Evolutionary conservation across 1,139 yeast species (phyloP), one percentile per base, ranked within the genome.

Genomic region (Pneumocystis carinii): DNA sequence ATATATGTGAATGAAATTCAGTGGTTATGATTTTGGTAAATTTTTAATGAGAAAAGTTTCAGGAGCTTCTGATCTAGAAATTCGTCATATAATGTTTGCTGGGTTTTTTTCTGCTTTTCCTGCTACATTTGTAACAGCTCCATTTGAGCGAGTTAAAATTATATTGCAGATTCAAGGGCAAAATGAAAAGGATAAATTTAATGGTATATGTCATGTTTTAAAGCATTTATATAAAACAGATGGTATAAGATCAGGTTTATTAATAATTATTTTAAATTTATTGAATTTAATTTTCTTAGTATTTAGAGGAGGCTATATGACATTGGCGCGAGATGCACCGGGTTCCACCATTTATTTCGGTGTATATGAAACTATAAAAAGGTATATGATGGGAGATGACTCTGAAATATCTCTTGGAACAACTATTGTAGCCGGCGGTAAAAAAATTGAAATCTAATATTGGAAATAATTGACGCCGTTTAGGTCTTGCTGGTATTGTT

Each of bases 311-410:
- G 86, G 96, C 0, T 81, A 80, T 32, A 97, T 97, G 5, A 92
- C 98, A 0, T 77, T 92, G 68, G 95, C 96, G 17, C 84, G 98
- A 75, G 98, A 92, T 72, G 97, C 97, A 12, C 98, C 98, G 0
- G 98, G 98, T 3, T 86, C 95, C n/a, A 97, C 97, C 0, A 79
- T 90, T 41, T 92, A 92, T 76, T 92, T 92, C 74, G 97, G 97
- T 2, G 88, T 96, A 1, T 92, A 92, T 74, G 98, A 92, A 74
- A 79, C 82, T 69, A 76, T 88, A 68, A 92, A 92, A 76, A 79
- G 81, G 65, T 74, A 72, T 65, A 79, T 86, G 71, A 81, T 90
- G 59, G 76, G 75, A 24, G 87, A 84, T 61, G 79, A 81, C 65
- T 69, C 72, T 48, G 66, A 66, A 41, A 74, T 88, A 73, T 84